These are phyloP conservation scores for Penicillium occitanis DNA, from an alignment of 2,329 filamentous ascomycete species.

Conservation along the genomic window DNA sequence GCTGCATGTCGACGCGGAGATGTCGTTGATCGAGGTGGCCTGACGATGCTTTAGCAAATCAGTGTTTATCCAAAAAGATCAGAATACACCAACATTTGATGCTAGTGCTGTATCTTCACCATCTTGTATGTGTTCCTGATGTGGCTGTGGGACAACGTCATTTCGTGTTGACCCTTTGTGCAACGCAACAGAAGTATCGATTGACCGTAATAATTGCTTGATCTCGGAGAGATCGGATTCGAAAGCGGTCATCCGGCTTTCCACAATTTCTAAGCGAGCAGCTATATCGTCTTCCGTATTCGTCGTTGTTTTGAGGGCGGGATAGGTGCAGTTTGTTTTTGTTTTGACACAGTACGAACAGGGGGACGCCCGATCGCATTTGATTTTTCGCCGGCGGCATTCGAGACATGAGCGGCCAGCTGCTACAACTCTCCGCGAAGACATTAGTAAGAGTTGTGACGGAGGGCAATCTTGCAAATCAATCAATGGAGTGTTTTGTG, in stretches of 20 bases:
- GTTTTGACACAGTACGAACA: constrained; percentile 48
- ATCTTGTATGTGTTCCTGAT: not conserved
- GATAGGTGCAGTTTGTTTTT: constrained; percentile 36
- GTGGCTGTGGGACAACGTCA: not conserved
- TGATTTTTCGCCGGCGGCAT: constrained; percentile 45
- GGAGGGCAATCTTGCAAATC: not conserved
- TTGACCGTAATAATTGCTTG: not conserved
- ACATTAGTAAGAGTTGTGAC: not conserved
- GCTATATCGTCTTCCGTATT: not conserved
- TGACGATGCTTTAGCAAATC: not conserved
- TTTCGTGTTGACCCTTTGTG: not conserved
- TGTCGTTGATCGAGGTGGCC: constrained; percentile 19
- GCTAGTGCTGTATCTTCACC: not conserved
- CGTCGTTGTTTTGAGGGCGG: constrained; percentile 24
- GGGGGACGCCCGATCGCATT: constrained; percentile 40
- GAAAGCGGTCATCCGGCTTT: not conserved
- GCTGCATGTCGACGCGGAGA: not conserved
- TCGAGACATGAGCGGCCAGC: constrained; percentile 33
- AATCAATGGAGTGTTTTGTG: not conserved
- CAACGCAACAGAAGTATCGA: not conserved
- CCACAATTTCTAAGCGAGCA: not conserved
- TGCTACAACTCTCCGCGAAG: not conserved
- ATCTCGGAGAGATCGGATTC: not conserved
- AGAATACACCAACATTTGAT: not conserved
- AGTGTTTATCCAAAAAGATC: not conserved